Evolutionary conservation across 805 yeast species (phyloP).

Genomic region (Scheffersomyces lignosus): DNA sequence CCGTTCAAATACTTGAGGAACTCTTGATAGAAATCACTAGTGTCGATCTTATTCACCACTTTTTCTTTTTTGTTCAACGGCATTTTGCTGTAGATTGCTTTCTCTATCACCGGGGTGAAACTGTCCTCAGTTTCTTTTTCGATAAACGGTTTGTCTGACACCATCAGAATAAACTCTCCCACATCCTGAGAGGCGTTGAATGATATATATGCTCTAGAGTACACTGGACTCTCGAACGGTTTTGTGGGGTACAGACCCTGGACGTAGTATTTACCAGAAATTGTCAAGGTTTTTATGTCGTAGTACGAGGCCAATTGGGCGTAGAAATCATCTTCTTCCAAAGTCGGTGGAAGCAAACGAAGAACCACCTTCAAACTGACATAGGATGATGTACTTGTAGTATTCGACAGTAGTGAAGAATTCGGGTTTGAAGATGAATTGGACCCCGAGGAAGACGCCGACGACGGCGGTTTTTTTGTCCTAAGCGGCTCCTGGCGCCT

Average conservation of each 20-base stretch:
- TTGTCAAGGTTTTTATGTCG: neutral
- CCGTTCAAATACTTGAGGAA: conserved; percentile 17
- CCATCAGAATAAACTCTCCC: conserved; percentile 7
- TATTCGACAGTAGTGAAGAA: too few relatives aligned
- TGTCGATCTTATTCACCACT: conserved; percentile 11
- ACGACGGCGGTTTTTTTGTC: too few relatives aligned
- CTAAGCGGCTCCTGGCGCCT: too few relatives aligned
- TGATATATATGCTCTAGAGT: conserved; percentile 17
- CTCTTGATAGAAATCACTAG: conserved; percentile 14
- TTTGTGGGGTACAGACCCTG: conserved; percentile 15
- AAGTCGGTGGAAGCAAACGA: conserved; percentile 26
- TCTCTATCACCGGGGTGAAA: conserved; percentile 34
- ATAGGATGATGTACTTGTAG: conserved; percentile 3
- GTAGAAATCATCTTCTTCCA: conserved; percentile 13
- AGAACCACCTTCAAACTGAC: conserved; percentile 7
- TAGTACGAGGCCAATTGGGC: conserved; percentile 18
- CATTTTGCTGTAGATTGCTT: conserved; percentile 34
- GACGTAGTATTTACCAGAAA: conserved; percentile 11
- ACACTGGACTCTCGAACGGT: conserved; percentile 18
- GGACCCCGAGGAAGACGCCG: too few relatives aligned
- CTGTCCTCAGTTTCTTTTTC: conserved; percentile 25
- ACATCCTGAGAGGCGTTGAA: conserved; percentile 10
- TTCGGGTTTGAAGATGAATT: too few relatives aligned
- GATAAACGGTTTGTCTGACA: conserved; percentile 20
- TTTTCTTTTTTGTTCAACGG: conserved; percentile 5